phyloP scores from a whole-genome alignment of 2,329 filamentous ascomycete genomes.

The Diaporthe sp. region DNA sequence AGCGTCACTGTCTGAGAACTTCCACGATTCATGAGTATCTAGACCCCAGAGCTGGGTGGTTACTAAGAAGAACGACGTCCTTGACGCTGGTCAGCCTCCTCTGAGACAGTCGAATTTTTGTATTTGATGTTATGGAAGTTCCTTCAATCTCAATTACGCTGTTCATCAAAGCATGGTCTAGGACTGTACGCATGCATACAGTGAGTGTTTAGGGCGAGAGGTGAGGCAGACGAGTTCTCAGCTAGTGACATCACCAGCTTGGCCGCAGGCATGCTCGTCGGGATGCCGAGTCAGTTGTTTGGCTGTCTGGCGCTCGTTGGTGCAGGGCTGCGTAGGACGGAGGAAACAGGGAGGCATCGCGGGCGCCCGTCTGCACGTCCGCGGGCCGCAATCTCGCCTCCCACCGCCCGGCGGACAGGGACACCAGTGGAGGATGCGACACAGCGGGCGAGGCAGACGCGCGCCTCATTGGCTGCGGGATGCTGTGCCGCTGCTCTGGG shows the following conservation, averaged over 20 bases:
- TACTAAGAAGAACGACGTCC: not conserved
- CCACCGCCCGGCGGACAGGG: constrained; percentile 13
- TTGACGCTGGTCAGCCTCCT: not conserved
- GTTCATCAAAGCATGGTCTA: not conserved
- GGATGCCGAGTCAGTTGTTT: constrained; percentile 9
- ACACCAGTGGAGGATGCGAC: not conserved
- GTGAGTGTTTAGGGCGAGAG: not conserved
- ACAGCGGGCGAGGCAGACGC: not conserved
- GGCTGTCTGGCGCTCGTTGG: not conserved
- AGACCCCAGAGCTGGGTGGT: not conserved
- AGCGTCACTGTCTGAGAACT: not conserved
- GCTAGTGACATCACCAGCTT: constrained; percentile 24
- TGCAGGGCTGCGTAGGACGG: not conserved
- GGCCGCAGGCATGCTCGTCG: not conserved
- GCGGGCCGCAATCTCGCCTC: constrained; percentile 17
- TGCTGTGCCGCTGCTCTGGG: constrained; percentile 6
- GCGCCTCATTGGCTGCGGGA: constrained; percentile 15
- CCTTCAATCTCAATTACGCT: not conserved
- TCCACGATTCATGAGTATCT: not conserved
- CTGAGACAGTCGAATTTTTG: not conserved
- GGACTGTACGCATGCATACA: not conserved
- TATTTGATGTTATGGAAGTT: not conserved
- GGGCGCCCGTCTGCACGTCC: constrained; percentile 20
- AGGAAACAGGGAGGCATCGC: constrained; percentile 19
- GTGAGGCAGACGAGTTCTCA: not conserved